phyloP scores from a whole-genome alignment of 2,329 filamentous ascomycete species.

The Penicillium sumatraense region DNA sequence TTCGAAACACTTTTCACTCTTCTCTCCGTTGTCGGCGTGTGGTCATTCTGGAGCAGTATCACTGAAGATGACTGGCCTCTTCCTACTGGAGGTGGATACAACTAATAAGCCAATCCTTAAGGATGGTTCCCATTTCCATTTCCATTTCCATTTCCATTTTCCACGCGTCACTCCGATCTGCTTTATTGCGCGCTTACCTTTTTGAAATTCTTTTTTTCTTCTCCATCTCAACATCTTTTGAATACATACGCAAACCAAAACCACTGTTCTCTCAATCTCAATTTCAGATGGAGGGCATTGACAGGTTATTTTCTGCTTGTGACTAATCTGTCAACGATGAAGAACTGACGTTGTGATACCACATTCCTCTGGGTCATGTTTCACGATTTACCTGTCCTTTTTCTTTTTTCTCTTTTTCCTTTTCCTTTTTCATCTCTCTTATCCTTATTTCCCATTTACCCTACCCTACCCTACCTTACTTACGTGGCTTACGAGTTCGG shows the following conservation, averaged over 20 bases:
- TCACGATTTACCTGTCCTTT: constrained; percentile 27
- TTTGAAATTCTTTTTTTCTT: constrained; percentile 1
- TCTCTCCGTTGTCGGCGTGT: constrained; percentile 78
- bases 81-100: constrained; percentile 44
- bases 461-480: too few relatives aligned
- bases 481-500: too few relatives aligned
- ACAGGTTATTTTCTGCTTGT: constrained; percentile 14
- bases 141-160: constrained; percentile 8
- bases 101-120: constrained; percentile 18
- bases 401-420: constrained; percentile 1
- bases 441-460: constrained; percentile 6
- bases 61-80: constrained; percentile 97
- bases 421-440: background rate
- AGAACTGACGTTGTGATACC: constrained; percentile 31
- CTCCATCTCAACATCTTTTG: constrained; percentile 6
- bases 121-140: background rate
- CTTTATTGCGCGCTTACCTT: constrained; percentile 12
- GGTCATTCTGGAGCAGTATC: constrained; percentile 98
- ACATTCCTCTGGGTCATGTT: constrained; percentile 28
- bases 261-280: constrained; percentile 1
- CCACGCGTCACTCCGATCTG: constrained; percentile 4
- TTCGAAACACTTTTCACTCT: constrained; percentile 95
- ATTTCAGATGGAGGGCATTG: constrained; percentile 11
- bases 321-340: constrained; percentile 17
- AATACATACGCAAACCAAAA: constrained; percentile 15